Evolutionary conservation across 179 eudicot genomes (phyloP), one percentile per base, ranked within the genome.

Genomic region (Nepenthes alata): DNA sequence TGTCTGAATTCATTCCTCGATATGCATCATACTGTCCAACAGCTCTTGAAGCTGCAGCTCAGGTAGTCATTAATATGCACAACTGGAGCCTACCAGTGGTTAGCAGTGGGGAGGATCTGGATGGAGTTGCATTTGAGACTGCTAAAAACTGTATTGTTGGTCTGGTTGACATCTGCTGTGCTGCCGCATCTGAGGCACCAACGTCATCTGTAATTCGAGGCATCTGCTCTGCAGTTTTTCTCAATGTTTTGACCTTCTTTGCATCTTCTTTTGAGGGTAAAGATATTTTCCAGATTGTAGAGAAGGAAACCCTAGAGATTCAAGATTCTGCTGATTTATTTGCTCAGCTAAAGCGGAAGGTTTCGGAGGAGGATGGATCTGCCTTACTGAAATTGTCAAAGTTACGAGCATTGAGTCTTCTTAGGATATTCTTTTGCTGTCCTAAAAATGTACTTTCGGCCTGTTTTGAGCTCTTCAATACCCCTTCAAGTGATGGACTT

Each of bases 41-140:
- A 61, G 97, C 99, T 61, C 96, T 94, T 70, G 99, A 94, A 78
- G 95, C 97, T 71, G 97, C 97, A 6, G 82, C 81, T 58, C 88
- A 87, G 76, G 96, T 79, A 55, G 74, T 78, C 55, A 81, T 94
- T 53, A 78, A 90, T 82, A 82, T 90, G 82, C 86, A 94, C 71
- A 83, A 84, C 75, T 78, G 88, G 80, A 85, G 79, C 75, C 64
- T 84, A 41, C 74, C 77, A 35, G 58, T 76, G 64, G 74, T 87
- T 59, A 82, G 71, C 62, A 75, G 77, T 70, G 97, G 81, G 60
- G 96, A 94, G 61, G 96, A 94, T 69, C 47, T 35, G 39, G 86
- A 90, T 79, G 87, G 79, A 62, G 77, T 84, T 78, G 80, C 88
- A 67, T 90, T 82, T 76, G 84, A 73, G 73, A 85, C 93, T 66